Evolutionary conservation across 768 basidiomycete species (phyloP).

Genomic region (Lentinula aciculospora): DNA sequence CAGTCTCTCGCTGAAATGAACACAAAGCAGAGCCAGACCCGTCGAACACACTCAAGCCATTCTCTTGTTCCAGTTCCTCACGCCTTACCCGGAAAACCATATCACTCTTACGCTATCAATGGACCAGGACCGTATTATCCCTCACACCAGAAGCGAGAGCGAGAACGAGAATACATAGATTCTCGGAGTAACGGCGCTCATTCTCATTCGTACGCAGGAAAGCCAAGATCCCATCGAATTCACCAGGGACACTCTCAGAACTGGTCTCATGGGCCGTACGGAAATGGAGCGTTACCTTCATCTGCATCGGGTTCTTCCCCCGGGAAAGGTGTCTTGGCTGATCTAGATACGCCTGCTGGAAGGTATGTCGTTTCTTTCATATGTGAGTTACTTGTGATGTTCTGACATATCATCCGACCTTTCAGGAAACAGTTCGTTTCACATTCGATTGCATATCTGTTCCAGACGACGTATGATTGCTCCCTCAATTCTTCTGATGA

Average conservation of each 20-base stretch:
- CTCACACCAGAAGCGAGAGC: background rate
- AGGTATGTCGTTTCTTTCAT: background rate
- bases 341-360: background rate
- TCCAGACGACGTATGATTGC: constrained; percentile 59
- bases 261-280: background rate
- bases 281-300: background rate
- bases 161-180: background rate
- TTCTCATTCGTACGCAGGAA: background rate
- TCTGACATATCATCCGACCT: constrained; percentile 3
- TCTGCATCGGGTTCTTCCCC: background rate
- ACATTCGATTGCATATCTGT: constrained; percentile 58
- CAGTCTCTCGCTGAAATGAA: background rate
- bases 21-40: background rate
- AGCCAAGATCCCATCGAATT: background rate
- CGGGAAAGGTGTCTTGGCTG: constrained; percentile 4
- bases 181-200: background rate
- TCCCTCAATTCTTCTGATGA: constrained; percentile 38
- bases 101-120: background rate
- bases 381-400: constrained; percentile 1
- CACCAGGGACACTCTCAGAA: background rate
- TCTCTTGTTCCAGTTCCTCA: constrained; percentile 1
- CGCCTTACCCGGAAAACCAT: background rate
- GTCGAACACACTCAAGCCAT: background rate
- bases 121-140: background rate
- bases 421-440: constrained; percentile 54